Conservation (phyloP, 345 rosid genomes). For the Luvunga scandens region DNA sequence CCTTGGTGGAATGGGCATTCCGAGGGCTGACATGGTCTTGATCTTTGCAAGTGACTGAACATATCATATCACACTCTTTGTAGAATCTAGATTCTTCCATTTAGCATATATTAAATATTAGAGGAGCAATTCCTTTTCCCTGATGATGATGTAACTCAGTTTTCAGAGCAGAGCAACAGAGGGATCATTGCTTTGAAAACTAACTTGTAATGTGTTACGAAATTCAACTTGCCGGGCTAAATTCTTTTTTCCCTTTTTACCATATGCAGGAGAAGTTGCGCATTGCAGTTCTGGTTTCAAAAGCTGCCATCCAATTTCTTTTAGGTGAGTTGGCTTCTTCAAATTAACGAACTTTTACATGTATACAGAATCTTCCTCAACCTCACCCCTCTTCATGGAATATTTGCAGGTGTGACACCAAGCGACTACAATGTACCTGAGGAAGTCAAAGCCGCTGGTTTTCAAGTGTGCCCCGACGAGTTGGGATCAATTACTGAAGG, state of each 20-base stretch:
- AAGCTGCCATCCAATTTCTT: conserved; percentile 86
- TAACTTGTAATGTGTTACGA: neutral
- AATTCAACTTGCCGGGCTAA: neutral
- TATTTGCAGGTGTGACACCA: conserved; percentile 56
- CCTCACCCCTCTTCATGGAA: neutral
- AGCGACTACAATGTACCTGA: conserved; percentile 78
- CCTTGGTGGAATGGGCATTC: neutral
- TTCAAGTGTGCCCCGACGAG: conserved; percentile 76
- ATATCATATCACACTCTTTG: neutral
- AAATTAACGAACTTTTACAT: neutral
- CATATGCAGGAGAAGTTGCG: conserved; percentile 73
- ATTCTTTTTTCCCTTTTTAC: neutral
- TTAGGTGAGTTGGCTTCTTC: conserved; percentile 45
- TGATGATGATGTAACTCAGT: neutral
- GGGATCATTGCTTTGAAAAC: neutral
- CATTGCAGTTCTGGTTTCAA: conserved; percentile 85
- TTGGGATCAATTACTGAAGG: conserved; percentile 83
- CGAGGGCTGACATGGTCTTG: neutral
- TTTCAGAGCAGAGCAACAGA: neutral
- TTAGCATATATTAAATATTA: neutral
- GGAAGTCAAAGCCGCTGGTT: conserved; percentile 84
- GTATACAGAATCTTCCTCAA: too few relatives aligned
- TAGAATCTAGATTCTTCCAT: neutral
- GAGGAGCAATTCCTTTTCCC: neutral
- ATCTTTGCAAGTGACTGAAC: neutral